Base-by-base conservation (phyloP, 2,329 filamentous ascomycete genomes). In the Cladosporium sp. region DNA sequence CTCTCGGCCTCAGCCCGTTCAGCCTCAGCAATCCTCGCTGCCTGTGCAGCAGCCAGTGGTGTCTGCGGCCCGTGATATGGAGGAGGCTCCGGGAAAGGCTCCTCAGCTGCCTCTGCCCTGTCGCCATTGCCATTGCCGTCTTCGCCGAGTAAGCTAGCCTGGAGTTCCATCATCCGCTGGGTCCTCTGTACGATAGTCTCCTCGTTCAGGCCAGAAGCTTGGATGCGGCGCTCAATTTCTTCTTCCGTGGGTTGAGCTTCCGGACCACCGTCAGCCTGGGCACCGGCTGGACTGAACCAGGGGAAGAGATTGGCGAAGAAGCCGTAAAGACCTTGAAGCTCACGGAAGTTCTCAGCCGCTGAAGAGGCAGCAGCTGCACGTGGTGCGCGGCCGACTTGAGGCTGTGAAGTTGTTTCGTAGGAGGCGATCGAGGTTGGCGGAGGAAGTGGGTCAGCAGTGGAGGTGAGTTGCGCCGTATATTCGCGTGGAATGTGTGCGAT, bases 371-470 rank as follows among this genome's bases (percentile, higher is more conserved):
- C 17, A 10, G 61, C 40, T 17, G 56, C 49, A 40, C 61, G 55
- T 17, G 51, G 52, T 13, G 28, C 28, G 12, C 37, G 24, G 28
- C 20, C 15, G 20, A 35, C 44, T 36, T 44, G 56, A 37, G 56
- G 48, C n/a, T 54, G 56, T 13, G 48, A 12, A 17, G 56, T 35
- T 8, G 53, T 55, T 12, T 58, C 55, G 49, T 71, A 71, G 13
- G 66, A 66, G 6, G 60, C 40, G 15, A 70, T 58, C 52, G 66
- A 73, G 56, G 83, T 74, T 0, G 80, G 72, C 1, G 91, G 92
- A 19, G 91, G 90, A 13, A 96, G 75, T 1, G 91, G 91, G 68
- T 96, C 92, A 20, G 90, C 94, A 17, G 90, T 84, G 61, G 88
- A 91, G 2, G 86, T 85, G 47, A 85, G 78, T 34, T 80, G 77